Percentiles rank a stretch among this genome's conserved stretches.
Conservation (phyloP, 2,329 filamentous ascomycete species). For the Microsporum canis region DNA sequence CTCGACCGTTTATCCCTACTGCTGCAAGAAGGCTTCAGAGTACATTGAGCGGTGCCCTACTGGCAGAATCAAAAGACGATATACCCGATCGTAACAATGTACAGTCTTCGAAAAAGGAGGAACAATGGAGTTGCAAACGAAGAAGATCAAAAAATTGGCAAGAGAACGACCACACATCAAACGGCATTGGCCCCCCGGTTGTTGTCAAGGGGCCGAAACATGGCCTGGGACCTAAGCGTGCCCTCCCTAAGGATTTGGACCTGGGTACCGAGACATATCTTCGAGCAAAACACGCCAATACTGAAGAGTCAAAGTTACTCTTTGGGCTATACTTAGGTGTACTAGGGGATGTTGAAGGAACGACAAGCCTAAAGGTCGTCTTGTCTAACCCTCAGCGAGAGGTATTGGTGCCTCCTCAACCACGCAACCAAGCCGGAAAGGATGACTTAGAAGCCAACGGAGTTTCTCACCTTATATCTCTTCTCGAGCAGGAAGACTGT, state of each 20-base stretch:
- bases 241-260: neutral
- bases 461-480: slow-evolving; percentile 30
- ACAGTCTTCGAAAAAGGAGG: neutral
- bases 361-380: slow-evolving; percentile 11
- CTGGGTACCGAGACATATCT: neutral
- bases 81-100: neutral
- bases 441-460: slow-evolving; percentile 24
- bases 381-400: slow-evolving; percentile 15
- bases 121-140: neutral
- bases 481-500: slow-evolving; percentile 35
- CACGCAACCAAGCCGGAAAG: slow-evolving; percentile 8
- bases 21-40: neutral
- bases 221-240: neutral
- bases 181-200: neutral
- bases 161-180: neutral
- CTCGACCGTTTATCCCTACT: neutral
- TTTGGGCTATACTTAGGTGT: slow-evolving; percentile 12
- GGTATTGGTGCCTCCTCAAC: slow-evolving; percentile 7
- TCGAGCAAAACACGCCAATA: neutral
- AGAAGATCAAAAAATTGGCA: neutral
- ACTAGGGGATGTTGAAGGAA: slow-evolving; percentile 13
- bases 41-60: neutral
- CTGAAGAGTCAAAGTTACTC: slow-evolving; percentile 6
- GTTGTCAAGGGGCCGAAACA: neutral
- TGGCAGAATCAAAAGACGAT: neutral